Percentiles rank a stretch among this genome's conserved stretches.
Evolutionary conservation across 768 basidiomycete genomes (phyloP).

Genomic region (Termitomyces sp.): DNA sequence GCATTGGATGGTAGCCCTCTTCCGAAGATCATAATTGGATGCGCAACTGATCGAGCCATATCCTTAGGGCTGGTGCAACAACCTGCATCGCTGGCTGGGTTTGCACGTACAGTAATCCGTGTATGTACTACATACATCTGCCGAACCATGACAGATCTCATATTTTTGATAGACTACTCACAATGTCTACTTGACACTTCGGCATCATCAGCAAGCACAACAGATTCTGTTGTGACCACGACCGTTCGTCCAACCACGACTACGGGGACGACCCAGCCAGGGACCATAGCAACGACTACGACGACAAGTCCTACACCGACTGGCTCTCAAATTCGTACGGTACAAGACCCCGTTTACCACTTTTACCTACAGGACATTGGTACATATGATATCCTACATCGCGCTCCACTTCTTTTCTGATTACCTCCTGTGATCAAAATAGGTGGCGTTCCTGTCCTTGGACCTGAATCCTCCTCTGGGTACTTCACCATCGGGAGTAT

Average conservation of each 20-base stretch:
- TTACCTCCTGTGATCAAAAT: neutral
- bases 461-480: slow-evolving; percentile 45
- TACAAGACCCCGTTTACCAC: slow-evolving; percentile 48
- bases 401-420: neutral
- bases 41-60: neutral
- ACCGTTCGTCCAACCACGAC: slow-evolving; percentile 17
- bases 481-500: slow-evolving; percentile 44
- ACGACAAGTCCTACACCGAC: slow-evolving; percentile 30
- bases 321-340: slow-evolving; percentile 47
- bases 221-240: slow-evolving; percentile 25
- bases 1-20: slow-evolving; percentile 25
- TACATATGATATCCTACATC: slow-evolving; percentile 15
- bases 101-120: slow-evolving; percentile 35
- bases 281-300: slow-evolving; percentile 24
- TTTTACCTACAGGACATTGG: slow-evolving; percentile 50
- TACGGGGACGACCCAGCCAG: slow-evolving; percentile 23
- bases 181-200: slow-evolving; percentile 43
- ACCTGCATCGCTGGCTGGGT: slow-evolving; percentile 38
- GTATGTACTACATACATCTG: slow-evolving; percentile 21
- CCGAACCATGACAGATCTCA: neutral
- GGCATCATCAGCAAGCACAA: slow-evolving; percentile 17
- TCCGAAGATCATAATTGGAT: neutral
- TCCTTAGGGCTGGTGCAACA: slow-evolving; percentile 33
- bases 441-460: slow-evolving; percentile 46
- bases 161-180: slow-evolving; percentile 36